Conservation (phyloP, 2,329 filamentous ascomycete species). For the Neurospora crassa region DNA sequence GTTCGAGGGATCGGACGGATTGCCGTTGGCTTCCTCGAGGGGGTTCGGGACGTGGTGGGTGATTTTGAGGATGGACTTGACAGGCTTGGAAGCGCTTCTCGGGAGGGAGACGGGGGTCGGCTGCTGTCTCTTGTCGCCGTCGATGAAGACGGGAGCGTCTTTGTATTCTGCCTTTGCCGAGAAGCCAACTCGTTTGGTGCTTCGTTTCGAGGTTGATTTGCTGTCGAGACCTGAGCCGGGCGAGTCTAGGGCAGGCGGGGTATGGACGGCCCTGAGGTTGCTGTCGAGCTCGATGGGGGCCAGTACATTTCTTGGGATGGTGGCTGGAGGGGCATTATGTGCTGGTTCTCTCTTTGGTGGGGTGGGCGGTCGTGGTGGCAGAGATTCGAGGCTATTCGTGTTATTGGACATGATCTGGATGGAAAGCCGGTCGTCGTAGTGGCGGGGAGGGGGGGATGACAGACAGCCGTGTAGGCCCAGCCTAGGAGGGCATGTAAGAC, state of each 20-base stretch:
- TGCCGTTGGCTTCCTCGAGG: slow-evolving; percentile 32
- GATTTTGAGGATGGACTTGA: slow-evolving; percentile 71
- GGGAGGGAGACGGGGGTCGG: slow-evolving; percentile 31
- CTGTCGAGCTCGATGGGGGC: slow-evolving; percentile 25
- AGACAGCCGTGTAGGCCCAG: background rate
- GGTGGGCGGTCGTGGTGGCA: slow-evolving; percentile 54
- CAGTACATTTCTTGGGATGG: slow-evolving; percentile 26
- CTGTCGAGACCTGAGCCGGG: slow-evolving; percentile 33
- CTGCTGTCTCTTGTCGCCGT: slow-evolving; percentile 29
- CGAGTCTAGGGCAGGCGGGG: slow-evolving; percentile 41
- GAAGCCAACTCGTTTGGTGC: slow-evolving; percentile 48
- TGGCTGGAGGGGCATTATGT: slow-evolving; percentile 27
- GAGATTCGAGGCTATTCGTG: slow-evolving; percentile 34
- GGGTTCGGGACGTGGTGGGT: slow-evolving; percentile 41
- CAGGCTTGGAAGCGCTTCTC: slow-evolving; percentile 32
- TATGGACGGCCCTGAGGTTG: slow-evolving; percentile 33
- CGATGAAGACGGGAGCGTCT: slow-evolving; percentile 37
- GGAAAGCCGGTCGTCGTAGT: background rate
- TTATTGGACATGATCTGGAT: slow-evolving; percentile 22
- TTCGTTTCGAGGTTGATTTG: slow-evolving; percentile 33
- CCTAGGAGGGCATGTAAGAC: background rate
- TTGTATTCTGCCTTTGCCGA: slow-evolving; percentile 47
- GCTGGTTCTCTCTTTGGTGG: slow-evolving; percentile 48
- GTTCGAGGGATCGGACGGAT: slow-evolving; percentile 30
- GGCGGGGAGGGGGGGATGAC: background rate